These are phyloP conservation scores for Fusarium setosum DNA, from an alignment of 2,329 filamentous ascomycete species.

Conservation along the genomic window DNA sequence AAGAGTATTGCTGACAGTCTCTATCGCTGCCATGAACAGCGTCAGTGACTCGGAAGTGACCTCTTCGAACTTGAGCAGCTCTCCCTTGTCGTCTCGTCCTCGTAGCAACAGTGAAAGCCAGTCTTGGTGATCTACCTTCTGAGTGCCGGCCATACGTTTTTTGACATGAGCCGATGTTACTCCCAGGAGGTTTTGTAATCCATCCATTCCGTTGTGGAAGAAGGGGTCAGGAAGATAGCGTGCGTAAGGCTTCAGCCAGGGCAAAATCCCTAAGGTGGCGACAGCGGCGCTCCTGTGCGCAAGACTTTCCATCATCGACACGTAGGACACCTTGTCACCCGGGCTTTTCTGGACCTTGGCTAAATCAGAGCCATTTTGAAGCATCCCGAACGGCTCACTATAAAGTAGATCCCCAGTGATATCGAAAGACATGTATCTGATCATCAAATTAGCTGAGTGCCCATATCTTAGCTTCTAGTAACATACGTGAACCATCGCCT, in stretches of 20 bases:
- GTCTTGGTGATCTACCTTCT: not conserved
- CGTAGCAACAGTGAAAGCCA: not conserved
- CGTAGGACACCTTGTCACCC: not conserved
- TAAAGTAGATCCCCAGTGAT: conserved; percentile 7
- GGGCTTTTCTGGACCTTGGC: not conserved
- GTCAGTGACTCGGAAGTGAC: not conserved
- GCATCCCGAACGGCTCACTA: not conserved
- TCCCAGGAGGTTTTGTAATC: not conserved
- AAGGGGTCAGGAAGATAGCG: conserved; percentile 2
- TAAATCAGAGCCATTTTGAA: not conserved
- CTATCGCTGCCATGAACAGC: not conserved
- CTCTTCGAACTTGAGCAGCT: not conserved
- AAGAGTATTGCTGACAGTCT: not conserved
- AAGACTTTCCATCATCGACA: not conserved
- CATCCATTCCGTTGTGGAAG: not conserved
- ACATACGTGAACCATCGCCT: conserved; percentile 6
- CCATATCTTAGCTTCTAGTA: accelerated
- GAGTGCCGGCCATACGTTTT: not conserved
- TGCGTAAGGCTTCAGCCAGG: not conserved
- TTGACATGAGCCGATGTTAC: no score
- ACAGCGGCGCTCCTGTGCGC: not conserved
- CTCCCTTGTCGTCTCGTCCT: not conserved
- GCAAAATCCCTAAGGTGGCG: not conserved
- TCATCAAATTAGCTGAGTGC: not conserved
- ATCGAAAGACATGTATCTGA: not conserved